A percentile compares a stretch with the other conserved stretches of the same genome.
phyloP scores from a whole-genome alignment of 2,329 filamentous ascomycete genomes.

The Myotisia sp. region DNA sequence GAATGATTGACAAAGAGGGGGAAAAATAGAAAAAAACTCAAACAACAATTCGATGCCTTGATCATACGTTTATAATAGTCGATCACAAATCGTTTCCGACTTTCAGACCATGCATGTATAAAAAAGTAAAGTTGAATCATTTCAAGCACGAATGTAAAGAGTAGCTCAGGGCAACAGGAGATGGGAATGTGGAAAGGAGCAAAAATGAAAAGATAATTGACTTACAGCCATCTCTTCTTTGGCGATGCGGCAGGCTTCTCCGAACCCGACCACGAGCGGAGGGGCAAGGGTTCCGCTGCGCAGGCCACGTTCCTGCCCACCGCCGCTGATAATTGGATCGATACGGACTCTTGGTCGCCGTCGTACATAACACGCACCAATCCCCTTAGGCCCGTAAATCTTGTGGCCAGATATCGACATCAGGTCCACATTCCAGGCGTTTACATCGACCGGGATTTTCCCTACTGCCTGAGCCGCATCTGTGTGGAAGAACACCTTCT shows the following conservation, averaged over 20 bases:
- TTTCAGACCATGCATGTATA: conserved; percentile 90
- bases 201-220: conserved; percentile 11
- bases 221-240: conserved; percentile 81
- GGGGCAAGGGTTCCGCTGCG: conserved; percentile 89
- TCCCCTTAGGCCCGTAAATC: conserved; percentile 94
- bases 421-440: conserved; percentile 92
- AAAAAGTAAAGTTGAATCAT: conserved; percentile 64
- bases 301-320: conserved; percentile 88
- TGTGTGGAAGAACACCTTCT: conserved; percentile 96
- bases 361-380: conserved; percentile 91
- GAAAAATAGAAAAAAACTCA: conserved; percentile 1
- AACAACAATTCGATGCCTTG: conserved; percentile 17
- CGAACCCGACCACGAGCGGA: conserved; percentile 77
- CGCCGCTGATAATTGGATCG: conserved; percentile 89
- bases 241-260: conserved; percentile 86
- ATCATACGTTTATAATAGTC: conserved; percentile 56
- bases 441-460: conserved; percentile 93
- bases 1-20: not conserved
- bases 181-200: conserved; percentile 4
- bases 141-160: conserved; percentile 13
- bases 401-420: conserved; percentile 99
- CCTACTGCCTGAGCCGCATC: conserved; percentile 96
- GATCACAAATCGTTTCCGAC: conserved; percentile 42
- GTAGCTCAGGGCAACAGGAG: conserved; percentile 1
- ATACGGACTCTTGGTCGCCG: conserved; percentile 83